Evolutionary conservation across 805 yeast species (phyloP), one percentile per base, ranked within the genome.

Genomic region (Teunomyces barrocoloradensis): DNA sequence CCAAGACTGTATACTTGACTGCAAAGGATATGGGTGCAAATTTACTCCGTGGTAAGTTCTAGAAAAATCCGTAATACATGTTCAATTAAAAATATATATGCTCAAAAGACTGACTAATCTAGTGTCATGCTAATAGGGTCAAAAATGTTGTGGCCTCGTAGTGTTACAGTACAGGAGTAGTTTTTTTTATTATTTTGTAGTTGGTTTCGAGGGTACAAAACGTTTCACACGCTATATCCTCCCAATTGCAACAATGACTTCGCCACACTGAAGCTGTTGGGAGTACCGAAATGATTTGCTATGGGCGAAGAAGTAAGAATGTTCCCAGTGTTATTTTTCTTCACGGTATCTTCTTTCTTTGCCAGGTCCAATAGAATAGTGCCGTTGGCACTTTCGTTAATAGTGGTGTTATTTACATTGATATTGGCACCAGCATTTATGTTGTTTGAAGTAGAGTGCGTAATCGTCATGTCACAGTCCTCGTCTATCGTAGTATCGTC

Each of bases 11-110:
- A 33, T 80, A 77, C 53, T 76, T 85, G 52, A 89, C 97, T 11
- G 99, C 79, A 20, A 74, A 69, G 55, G 90, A 89, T 60, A 94
- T 91, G 95, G 54, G 74, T 42, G 77, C 73, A 60, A 85, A 89
- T 66, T 69, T 89, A 59, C 41, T 79, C 9, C 71, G 71, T 39
- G 92, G 94, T 15, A 92, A 92, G 68, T 79, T 90, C 55, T 89
- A 70, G 45, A 55, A n/a, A 52, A 15, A 33, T 25, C 15, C 13
- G 27, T 37, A 37, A 37, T 37, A 37, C 40, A 37, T 37, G 40
- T 37, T 20, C 12, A 35, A 35, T 35, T 35, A 20, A 25, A 25
- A 25, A 38, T 34, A 29, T 20, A 39, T 20, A 36, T 33, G 33
- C 45, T 42, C 36, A 12, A 25, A 11, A 15, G 12, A 42, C 29